Evolutionary conservation across 148 eudicot species (phyloP).

Genomic region (Bassia scoparia): DNA sequence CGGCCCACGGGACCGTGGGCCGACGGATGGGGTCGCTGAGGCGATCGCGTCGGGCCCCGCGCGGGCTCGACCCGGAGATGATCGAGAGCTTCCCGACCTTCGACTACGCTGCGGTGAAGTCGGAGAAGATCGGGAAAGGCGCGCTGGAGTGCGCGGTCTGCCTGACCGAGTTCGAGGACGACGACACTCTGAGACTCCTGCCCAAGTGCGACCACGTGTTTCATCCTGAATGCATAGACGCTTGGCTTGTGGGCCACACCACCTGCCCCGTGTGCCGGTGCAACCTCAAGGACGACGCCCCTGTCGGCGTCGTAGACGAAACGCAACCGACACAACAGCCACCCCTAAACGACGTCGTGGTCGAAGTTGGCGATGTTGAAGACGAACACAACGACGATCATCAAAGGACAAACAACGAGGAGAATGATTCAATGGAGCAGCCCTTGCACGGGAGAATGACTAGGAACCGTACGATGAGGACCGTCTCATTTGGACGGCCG

Average conservation of each 20-base stretch:
- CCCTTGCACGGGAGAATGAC: conserved; percentile 28
- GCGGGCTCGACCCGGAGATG: conserved; percentile 39
- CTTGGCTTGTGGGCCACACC: conserved; percentile 40
- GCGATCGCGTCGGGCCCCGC: conserved; percentile 29
- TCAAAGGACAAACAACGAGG: background rate
- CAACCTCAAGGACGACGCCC: conserved; percentile 15
- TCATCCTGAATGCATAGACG: conserved; percentile 50
- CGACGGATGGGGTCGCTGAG: conserved; percentile 26
- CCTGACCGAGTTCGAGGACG: conserved; percentile 50
- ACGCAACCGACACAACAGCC: background rate
- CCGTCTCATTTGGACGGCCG: conserved; percentile 28
- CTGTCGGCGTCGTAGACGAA: background rate
- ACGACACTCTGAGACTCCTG: conserved; percentile 41
- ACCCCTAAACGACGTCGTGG: conserved; percentile 8
- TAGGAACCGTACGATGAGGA: conserved; percentile 26
- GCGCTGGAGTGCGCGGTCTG: conserved; percentile 59
- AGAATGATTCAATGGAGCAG: conserved; percentile 27
- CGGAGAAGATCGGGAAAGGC: conserved; percentile 43
- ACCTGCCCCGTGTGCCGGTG: conserved; percentile 49
- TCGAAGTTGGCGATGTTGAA: conserved; percentile 1
- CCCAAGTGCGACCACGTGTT: conserved; percentile 57
- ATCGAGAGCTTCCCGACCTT: conserved; percentile 46
- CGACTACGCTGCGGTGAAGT: conserved; percentile 35
- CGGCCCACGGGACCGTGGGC: conserved; percentile 14
- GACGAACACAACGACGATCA: background rate